Percentiles rank a stretch among this genome's conserved stretches.
These are phyloP conservation scores for Arthrobotrys megalospora DNA, from an alignment of 2,329 filamentous ascomycete species.

Conservation along the genomic window DNA sequence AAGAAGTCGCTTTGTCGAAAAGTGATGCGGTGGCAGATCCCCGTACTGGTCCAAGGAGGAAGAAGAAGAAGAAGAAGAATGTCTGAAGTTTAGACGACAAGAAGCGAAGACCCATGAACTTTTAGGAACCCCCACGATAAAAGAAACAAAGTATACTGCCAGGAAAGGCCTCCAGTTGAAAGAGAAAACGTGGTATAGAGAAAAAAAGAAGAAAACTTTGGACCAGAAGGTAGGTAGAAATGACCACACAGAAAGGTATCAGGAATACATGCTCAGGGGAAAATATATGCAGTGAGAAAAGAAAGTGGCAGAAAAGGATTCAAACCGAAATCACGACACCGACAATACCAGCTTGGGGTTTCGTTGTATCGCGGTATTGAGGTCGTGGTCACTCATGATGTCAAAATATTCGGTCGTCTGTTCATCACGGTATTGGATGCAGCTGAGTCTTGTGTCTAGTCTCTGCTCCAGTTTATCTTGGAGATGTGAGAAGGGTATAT, in stretches of 20 bases:
- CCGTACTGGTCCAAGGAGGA: slow-evolving; percentile 40
- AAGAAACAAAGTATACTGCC: slow-evolving; percentile 18
- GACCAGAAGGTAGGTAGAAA: slow-evolving; percentile 50
- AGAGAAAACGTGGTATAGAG: slow-evolving; percentile 33
- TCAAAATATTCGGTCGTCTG: slow-evolving; percentile 80
- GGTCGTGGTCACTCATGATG: slow-evolving; percentile 83
- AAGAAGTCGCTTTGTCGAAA: slow-evolving; percentile 32
- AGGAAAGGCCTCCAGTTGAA: slow-evolving; percentile 15
- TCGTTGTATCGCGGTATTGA: slow-evolving; percentile 83
- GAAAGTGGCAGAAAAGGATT: slow-evolving; percentile 3
- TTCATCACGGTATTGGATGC: slow-evolving; percentile 91
- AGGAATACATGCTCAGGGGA: slow-evolving; percentile 30
- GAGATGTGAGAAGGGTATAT: slow-evolving; percentile 83
- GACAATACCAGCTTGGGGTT: slow-evolving; percentile 90
- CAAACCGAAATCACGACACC: slow-evolving; percentile 67
- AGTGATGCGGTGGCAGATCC: slow-evolving; percentile 27
- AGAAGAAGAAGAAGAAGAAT: slow-evolving; percentile 1
- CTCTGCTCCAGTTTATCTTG: slow-evolving; percentile 88
- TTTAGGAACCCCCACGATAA: slow-evolving; percentile 42
- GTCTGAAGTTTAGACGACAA: background rate
- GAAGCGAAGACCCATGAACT: slow-evolving; percentile 39
- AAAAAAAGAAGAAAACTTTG: slow-evolving; percentile 34
- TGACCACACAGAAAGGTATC: slow-evolving; percentile 48
- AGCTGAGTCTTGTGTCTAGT: slow-evolving; percentile 78
- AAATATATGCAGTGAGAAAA: slow-evolving; percentile 39